phyloP scores from a whole-genome alignment of 2,329 filamentous ascomycete genomes.

The Fusarium lateritium region DNA sequence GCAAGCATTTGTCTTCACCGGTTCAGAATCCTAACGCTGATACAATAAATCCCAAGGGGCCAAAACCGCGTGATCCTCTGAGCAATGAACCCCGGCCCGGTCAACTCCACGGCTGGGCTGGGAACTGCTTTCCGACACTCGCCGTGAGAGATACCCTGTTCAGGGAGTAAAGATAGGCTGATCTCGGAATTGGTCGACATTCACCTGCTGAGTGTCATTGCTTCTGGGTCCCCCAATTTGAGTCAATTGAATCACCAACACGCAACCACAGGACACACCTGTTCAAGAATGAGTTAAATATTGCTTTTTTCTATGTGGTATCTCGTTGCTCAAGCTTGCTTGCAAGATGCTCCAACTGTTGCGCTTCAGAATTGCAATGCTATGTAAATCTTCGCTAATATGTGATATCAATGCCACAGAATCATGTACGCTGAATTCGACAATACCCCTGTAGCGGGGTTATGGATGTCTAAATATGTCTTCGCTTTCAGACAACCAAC shows the following conservation, averaged over 20 bases:
- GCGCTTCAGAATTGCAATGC: constrained; percentile 9
- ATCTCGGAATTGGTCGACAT: constrained; percentile 2
- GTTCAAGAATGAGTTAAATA: neutral
- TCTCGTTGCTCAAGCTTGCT: constrained; percentile 17
- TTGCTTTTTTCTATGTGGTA: constrained; percentile 29
- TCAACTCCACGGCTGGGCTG: constrained; percentile 9
- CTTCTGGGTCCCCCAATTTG: constrained; percentile 20
- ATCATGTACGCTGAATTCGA: constrained; percentile 31
- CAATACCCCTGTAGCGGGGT: constrained; percentile 8
- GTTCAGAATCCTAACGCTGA: neutral
- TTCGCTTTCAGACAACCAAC: constrained; percentile 3
- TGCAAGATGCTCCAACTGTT: constrained; percentile 12
- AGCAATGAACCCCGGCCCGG: constrained; percentile 4
- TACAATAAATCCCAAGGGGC: constrained; percentile 9
- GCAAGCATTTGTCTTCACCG: neutral
- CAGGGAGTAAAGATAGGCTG: constrained; percentile 14
- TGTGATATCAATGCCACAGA: constrained; percentile 26
- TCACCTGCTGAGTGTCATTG: constrained; percentile 27
- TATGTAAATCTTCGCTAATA: constrained; percentile 28
- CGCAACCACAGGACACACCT: neutral
- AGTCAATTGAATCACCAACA: neutral
- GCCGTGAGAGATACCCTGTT: constrained; percentile 15
- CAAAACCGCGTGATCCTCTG: constrained; percentile 21
- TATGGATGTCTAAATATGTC: constrained; percentile 1
- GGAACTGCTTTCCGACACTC: constrained; percentile 21